phyloP scores from a whole-genome alignment of 441 rosid genomes.

The Melianthus villosus region DNA sequence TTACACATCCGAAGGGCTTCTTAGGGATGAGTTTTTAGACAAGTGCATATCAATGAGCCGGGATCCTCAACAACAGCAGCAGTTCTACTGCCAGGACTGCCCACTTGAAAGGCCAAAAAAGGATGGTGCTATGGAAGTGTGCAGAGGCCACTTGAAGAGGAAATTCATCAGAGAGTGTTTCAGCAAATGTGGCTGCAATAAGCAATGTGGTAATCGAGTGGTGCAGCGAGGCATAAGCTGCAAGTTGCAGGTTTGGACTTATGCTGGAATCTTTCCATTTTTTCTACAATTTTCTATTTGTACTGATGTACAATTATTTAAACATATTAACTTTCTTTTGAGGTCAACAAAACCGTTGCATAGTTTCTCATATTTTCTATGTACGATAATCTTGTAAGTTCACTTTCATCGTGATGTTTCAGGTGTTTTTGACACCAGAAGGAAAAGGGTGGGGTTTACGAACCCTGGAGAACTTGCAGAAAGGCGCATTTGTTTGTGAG shows the following conservation, averaged over 20 bases:
- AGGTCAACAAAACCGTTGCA: neutral
- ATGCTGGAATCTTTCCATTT: constrained; percentile 1
- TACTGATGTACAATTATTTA: constrained; percentile 4
- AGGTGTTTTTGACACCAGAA: constrained; percentile 68
- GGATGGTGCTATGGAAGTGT: constrained; percentile 37
- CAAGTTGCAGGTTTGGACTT: constrained; percentile 49
- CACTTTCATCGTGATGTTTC: constrained; percentile 3
- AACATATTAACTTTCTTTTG: neutral
- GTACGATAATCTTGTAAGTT: neutral
- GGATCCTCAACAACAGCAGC: constrained; percentile 33
- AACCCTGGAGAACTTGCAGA: constrained; percentile 63
- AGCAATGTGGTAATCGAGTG: constrained; percentile 71
- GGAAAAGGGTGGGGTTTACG: constrained; percentile 91
- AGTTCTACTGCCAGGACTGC: constrained; percentile 44
- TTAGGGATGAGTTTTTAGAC: constrained; percentile 44
- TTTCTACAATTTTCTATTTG: constrained; percentile 2
- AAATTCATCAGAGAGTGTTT: constrained; percentile 73
- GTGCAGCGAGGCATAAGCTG: constrained; percentile 68
- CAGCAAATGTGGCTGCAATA: constrained; percentile 72
- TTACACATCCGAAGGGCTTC: constrained; percentile 46
- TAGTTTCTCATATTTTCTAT: neutral
- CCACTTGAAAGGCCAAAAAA: constrained; percentile 52
- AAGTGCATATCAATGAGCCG: constrained; percentile 43
- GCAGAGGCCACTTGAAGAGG: constrained; percentile 80
- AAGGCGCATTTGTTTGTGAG: constrained; percentile 83